These are phyloP conservation scores for Polygonum maritimum DNA, from an alignment of 148 eudicot genomes.

Conservation along the genomic window DNA sequence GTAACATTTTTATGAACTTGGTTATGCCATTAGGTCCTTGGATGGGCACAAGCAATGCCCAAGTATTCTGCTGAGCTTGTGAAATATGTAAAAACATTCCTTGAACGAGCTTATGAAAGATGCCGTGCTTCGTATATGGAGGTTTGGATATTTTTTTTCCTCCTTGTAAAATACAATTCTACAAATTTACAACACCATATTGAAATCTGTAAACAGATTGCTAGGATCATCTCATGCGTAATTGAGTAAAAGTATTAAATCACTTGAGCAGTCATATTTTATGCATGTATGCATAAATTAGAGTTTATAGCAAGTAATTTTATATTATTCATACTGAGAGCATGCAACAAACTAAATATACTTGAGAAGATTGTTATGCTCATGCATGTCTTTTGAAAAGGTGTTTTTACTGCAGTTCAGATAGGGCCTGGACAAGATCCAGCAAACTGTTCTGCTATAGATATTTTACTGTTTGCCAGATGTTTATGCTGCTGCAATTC, in stretches of 20 bases:
- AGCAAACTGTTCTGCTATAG: neutral
- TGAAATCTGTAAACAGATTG: neutral
- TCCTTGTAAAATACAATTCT: neutral
- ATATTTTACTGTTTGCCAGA: neutral
- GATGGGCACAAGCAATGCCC: slow-evolving; percentile 99
- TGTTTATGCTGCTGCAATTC: neutral
- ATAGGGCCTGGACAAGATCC: neutral
- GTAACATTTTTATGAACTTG: slow-evolving; percentile 1
- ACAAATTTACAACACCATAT: neutral
- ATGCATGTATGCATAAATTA: neutral
- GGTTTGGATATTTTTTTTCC: slow-evolving; percentile 32
- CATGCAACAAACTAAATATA: neutral
- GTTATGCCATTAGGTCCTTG: slow-evolving; percentile 54
- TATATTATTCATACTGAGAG: neutral
- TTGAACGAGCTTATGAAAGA: slow-evolving; percentile 97
- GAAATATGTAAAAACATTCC: slow-evolving; percentile 84
- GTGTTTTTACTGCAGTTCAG: neutral
- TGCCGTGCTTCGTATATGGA: slow-evolving; percentile 97
- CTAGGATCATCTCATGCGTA: neutral
- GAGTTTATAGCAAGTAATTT: slow-evolving; percentile 1
- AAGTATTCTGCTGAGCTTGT: slow-evolving; percentile 87
- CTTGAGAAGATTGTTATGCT: neutral
- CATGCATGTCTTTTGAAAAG: neutral
- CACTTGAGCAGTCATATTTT: neutral
- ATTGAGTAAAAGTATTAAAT: neutral